Base-by-base conservation (phyloP, 164 flowering plant species). In the Tinospora cordifolia region DNA sequence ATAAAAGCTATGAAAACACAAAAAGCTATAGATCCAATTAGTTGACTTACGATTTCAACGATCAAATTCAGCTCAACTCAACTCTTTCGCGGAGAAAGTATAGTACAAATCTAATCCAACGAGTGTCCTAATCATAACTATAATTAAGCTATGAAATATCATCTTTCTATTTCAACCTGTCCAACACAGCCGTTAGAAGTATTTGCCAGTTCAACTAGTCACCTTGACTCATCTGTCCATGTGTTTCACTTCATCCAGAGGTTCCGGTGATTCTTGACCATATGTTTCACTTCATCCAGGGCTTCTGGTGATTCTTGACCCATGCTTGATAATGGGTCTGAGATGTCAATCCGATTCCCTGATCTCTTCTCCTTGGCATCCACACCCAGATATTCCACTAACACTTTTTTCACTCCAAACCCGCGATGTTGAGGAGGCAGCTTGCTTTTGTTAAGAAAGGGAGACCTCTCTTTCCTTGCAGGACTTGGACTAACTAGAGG, bases 341-440 rank as follows among this genome's bases (percentile, higher is more conserved):
- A 66, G 7, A 72, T 82, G 13, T 81, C 86, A 8, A 69, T 57
- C 40, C 75, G 30, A 71, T 76, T 79, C 24, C 77, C 82, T 26
- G 74, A 27, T 26, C 69, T 82, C 77, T 79, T 90, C 36, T 71
- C 59, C 65, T 83, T 89, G 14, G 76, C 51, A 2, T 90, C 96
- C 41, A 69, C 87, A 24, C 84, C 89, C 59, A 92, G 87, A 80
- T 92, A 92, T 75, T 84, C 87, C 19, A 90, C 80, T 81, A 92
- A 75, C 6, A 74, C 98, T 77, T 87, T 85, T 73, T 78, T 92
- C 22, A 89, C 93, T 21, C 93, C 90, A 27, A 85, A 78, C 24
- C 92, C 96, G n/a, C 88, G 93, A 12, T 69, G 64, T n/a, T 46
- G 66, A 17, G 84, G 79, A 0, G 64, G 75, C 69, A 80, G 75